Evolutionary conservation across 805 yeast genomes (phyloP).

Genomic region (Dipodascus geniculatus): DNA sequence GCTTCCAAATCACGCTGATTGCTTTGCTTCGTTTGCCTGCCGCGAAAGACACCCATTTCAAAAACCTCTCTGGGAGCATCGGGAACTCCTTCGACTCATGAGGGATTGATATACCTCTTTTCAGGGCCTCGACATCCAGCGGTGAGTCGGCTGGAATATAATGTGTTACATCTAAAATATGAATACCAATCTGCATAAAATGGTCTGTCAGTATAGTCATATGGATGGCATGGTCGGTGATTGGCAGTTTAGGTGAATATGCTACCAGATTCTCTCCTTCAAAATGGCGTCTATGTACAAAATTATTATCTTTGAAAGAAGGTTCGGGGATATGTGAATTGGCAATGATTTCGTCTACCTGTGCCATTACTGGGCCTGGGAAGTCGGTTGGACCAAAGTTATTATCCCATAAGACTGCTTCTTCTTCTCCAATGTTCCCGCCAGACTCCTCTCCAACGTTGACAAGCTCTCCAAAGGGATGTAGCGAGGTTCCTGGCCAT

Average conservation of each 20-base stretch:
- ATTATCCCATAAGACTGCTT: slow-evolving; percentile 70
- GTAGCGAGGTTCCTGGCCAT: slow-evolving; percentile 98
- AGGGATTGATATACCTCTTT: slow-evolving; percentile 80
- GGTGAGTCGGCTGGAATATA: slow-evolving; percentile 61
- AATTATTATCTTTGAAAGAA: slow-evolving; percentile 13
- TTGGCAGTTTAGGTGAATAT: slow-evolving; percentile 42
- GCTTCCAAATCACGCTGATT: slow-evolving; percentile 66
- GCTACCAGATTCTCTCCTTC: slow-evolving; percentile 49
- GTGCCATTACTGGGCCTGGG: slow-evolving; percentile 25
- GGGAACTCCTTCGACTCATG: slow-evolving; percentile 65
- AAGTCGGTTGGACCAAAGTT: slow-evolving; percentile 32
- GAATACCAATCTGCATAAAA: slow-evolving; percentile 73
- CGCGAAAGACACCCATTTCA: slow-evolving; percentile 43
- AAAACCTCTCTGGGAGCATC: slow-evolving; percentile 56
- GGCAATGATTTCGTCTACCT: slow-evolving; percentile 14
- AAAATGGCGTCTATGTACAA: slow-evolving; percentile 38
- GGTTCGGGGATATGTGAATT: slow-evolving; percentile 7
- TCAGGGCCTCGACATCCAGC: slow-evolving; percentile 80
- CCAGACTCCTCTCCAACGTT: slow-evolving; percentile 76
- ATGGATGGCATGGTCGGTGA: slow-evolving; percentile 72
- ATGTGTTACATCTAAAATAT: slow-evolving; percentile 68
- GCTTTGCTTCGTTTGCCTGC: slow-evolving; percentile 53
- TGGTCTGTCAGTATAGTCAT: slow-evolving; percentile 50
- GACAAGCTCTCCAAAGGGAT: slow-evolving; percentile 91
- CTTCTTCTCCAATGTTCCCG: slow-evolving; percentile 66